phyloP scores from a whole-genome alignment of 768 basidiomycete genomes.

The Candolleomyces efflorescens region DNA sequence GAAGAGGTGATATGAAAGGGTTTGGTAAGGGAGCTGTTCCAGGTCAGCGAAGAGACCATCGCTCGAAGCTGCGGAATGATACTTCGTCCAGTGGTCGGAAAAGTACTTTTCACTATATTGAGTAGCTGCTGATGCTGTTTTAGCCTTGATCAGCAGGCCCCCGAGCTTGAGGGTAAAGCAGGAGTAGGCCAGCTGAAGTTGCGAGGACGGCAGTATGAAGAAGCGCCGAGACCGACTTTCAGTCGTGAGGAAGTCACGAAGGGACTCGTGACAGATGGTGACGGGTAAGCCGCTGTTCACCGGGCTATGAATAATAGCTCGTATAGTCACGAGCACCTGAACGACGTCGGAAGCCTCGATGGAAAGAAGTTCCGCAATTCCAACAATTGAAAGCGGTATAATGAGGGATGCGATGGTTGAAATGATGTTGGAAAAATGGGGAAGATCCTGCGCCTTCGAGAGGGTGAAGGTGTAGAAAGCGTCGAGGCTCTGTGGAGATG shows the following conservation, averaged over 20 bases:
- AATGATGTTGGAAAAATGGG: not conserved
- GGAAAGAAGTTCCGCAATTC: not conserved
- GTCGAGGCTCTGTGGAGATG: not conserved
- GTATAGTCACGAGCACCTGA: not conserved
- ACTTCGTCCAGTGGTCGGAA: no score
- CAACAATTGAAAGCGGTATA: not conserved
- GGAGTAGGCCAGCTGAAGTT: not conserved
- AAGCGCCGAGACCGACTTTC: not conserved
- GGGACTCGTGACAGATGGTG: not conserved
- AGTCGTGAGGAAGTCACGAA: not conserved
- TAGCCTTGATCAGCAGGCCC: no score
- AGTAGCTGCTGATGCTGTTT: no score
- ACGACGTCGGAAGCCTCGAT: not conserved
- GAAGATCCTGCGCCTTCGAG: not conserved
- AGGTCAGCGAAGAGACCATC: no score
- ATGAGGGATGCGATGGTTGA: not conserved
- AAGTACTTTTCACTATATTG: no score
- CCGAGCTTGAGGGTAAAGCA: no score
- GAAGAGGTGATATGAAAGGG: no score
- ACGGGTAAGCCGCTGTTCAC: constrained; percentile 10
- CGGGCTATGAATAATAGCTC: not conserved
- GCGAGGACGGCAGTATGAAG: not conserved
- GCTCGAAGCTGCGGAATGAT: no score
- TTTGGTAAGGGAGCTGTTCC: no score
- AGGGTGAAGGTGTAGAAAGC: not conserved